Percentiles rank a stretch among this genome's conserved stretches.
Evolutionary conservation across 2,329 filamentous ascomycete genomes (phyloP).

Genomic region (Xylariaceae sp.): DNA sequence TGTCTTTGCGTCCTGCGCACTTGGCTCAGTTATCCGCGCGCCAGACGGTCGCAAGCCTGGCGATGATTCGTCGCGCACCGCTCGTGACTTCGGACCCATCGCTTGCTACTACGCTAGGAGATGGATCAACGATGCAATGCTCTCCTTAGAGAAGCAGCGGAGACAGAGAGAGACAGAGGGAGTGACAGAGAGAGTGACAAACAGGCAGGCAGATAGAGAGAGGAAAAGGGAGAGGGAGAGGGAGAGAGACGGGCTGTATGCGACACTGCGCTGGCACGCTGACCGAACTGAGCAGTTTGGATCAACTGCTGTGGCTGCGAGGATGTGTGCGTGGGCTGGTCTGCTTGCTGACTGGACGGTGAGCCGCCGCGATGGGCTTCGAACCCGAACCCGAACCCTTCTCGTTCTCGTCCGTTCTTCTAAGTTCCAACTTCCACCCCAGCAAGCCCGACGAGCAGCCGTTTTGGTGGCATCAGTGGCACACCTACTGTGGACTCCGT

Average conservation of each 20-base stretch:
- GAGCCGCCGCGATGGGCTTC: conserved; percentile 1
- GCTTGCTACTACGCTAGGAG: too few species aligned
- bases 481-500: too few species aligned
- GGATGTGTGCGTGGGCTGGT: background rate
- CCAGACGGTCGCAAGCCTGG: conserved; percentile 24
- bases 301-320: conserved; percentile 8
- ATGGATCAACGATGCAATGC: conserved; percentile 2
- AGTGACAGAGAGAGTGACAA: background rate
- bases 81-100: conserved; percentile 7
- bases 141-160: background rate
- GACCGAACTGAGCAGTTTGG: conserved; percentile 2
- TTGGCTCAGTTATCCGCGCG: conserved; percentile 24
- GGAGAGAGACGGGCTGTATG: conserved; percentile 8
- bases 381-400: too few species aligned
- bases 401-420: background rate
- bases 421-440: too few species aligned
- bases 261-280: conserved; percentile 20
- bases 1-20: too few species aligned
- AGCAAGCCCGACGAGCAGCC: too few species aligned
- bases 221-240: background rate
- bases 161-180: background rate
- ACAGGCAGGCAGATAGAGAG: too few species aligned
- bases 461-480: too few species aligned
- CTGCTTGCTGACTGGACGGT: conserved; percentile 1
- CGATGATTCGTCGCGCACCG: conserved; percentile 28